phyloP scores from a whole-genome alignment of 345 rosid genomes.

The Conringia planisiliqua region DNA sequence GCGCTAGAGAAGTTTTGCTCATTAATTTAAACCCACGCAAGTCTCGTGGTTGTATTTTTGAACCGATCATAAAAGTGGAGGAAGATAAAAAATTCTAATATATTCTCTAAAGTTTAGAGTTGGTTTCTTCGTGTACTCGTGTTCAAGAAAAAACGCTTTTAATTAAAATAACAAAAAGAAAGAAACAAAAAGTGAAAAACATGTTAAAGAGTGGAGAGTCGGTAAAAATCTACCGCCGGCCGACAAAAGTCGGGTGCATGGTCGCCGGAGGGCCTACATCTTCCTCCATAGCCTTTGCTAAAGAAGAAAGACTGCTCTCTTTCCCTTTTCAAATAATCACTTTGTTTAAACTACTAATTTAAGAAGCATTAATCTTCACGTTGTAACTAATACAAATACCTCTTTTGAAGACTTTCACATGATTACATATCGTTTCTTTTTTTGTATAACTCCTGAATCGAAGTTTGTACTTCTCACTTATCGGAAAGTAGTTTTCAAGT shows the following conservation, averaged over 20 bases:
- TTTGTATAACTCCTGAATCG: background rate
- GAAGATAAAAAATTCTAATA: background rate
- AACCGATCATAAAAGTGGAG: background rate
- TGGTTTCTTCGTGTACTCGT: constrained; percentile 9
- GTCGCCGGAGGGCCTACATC: constrained; percentile 30
- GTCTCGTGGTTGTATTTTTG: background rate
- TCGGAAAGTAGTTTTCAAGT: background rate
- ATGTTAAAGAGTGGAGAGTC: constrained; percentile 31
- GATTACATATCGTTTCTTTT: background rate
- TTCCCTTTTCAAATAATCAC: background rate
- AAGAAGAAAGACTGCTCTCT: constrained; percentile 23
- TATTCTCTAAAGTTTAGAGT: constrained; percentile 2
- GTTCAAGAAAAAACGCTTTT: background rate
- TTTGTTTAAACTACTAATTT: background rate
- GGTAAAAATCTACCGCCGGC: constrained; percentile 61
- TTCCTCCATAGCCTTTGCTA: constrained; percentile 34
- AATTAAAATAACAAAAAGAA: background rate
- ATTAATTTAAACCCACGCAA: constrained; percentile 16
- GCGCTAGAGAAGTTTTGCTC: constrained; percentile 6
- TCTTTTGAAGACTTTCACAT: background rate
- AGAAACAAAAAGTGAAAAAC: background rate
- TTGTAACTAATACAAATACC: background rate
- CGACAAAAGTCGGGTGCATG: constrained; percentile 38
- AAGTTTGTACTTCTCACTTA: background rate
- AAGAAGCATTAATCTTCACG: background rate